Percentiles rank a stretch among this genome's conserved stretches.
Evolutionary conservation across 179 eudicot genomes (phyloP).

Genomic region (Gypsophila paniculata): DNA sequence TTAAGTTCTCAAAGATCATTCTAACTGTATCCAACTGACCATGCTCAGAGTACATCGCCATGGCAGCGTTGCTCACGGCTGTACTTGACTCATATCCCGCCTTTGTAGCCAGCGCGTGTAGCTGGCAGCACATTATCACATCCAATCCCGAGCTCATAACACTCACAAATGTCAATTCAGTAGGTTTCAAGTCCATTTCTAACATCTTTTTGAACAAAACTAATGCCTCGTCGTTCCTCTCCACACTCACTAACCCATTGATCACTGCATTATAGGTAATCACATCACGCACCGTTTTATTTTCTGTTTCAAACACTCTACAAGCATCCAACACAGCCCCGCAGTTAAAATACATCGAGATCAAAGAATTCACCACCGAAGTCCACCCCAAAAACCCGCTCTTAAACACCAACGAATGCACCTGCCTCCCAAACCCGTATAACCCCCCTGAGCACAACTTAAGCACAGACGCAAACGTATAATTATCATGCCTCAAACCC

Average conservation of each 20-base stretch:
- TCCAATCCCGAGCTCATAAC: constrained; percentile 52
- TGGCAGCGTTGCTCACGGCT: constrained; percentile 62
- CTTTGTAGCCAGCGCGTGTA: constrained; percentile 55
- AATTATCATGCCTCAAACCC: constrained; percentile 56
- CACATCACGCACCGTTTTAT: constrained; percentile 36
- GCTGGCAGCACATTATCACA: constrained; percentile 36
- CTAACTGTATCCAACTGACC: constrained; percentile 37
- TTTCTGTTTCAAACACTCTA: constrained; percentile 47
- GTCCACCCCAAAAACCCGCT: constrained; percentile 46
- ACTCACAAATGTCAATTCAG: constrained; percentile 65
- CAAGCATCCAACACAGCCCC: constrained; percentile 41
- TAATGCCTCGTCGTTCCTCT: constrained; percentile 51
- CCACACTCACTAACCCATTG: constrained; percentile 49
- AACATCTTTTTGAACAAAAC: constrained; percentile 50
- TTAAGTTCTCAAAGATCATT: constrained; percentile 41
- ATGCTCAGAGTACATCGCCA: constrained; percentile 61
- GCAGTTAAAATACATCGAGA: constrained; percentile 63
- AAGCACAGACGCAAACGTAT: constrained; percentile 61
- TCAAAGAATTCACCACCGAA: constrained; percentile 57
- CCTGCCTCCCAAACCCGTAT: constrained; percentile 51
- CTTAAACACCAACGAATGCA: constrained; percentile 53
- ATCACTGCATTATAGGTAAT: constrained; percentile 77
- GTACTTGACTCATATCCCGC: constrained; percentile 47
- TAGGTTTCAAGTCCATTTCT: constrained; percentile 42
- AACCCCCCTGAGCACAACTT: constrained; percentile 46